These are phyloP conservation scores for Diaporthe ampelina DNA, from an alignment of 2,329 filamentous ascomycete species.

Conservation along the genomic window DNA sequence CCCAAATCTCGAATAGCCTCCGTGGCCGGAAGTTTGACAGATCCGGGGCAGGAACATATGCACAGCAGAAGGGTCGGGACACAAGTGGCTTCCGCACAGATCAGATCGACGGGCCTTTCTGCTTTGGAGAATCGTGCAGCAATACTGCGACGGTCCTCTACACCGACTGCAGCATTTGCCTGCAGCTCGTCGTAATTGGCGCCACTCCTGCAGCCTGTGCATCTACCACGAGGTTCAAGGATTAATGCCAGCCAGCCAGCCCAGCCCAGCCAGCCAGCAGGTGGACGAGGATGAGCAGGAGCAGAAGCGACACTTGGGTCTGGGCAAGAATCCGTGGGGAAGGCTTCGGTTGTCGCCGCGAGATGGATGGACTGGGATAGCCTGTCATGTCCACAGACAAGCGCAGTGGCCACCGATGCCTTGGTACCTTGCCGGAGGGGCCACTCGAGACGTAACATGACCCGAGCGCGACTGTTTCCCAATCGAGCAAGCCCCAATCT, in stretches of 20 bases:
- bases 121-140: slow-evolving; percentile 33
- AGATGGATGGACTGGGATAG: slow-evolving; percentile 26
- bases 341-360: slow-evolving; percentile 37
- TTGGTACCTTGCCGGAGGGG: slow-evolving; percentile 1
- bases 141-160: slow-evolving; percentile 37
- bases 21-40: slow-evolving; percentile 32
- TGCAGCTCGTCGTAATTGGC: slow-evolving; percentile 38
- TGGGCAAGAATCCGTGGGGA: slow-evolving; percentile 34
- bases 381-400: slow-evolving; percentile 21
- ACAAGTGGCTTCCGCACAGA: slow-evolving; percentile 33
- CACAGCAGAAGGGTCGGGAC: slow-evolving; percentile 28
- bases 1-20: slow-evolving; percentile 22
- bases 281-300: slow-evolving; percentile 32
- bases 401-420: slow-evolving; percentile 11
- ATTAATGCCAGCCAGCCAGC: slow-evolving; percentile 31
- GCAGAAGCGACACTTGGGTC: slow-evolving; percentile 30
- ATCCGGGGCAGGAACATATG: slow-evolving; percentile 29
- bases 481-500: slow-evolving; percentile 26
- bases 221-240: slow-evolving; percentile 41
- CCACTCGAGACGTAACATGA: slow-evolving; percentile 35
- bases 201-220: slow-evolving; percentile 29
- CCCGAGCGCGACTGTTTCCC: slow-evolving; percentile 28
- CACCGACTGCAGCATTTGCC: slow-evolving; percentile 36
- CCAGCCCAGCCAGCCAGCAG: slow-evolving; percentile 13
- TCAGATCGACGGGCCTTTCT: slow-evolving; percentile 36